Evolutionary conservation across 768 basidiomycete species (phyloP), one percentile per base, ranked within the genome.

Genomic region (Trametes maxima): DNA sequence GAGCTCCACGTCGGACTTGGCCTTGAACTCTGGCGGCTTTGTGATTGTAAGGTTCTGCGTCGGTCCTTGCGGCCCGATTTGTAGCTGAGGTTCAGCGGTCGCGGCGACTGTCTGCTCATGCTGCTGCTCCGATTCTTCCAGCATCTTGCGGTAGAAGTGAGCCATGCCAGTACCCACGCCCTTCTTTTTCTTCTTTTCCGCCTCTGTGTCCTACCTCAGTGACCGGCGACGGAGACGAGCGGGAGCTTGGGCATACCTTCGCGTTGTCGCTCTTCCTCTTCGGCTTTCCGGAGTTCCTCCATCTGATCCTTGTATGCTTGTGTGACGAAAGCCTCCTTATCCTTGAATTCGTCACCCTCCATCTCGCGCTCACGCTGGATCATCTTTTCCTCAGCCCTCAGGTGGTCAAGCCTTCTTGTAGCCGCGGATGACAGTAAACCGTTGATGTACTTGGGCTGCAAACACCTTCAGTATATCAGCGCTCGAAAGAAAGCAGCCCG

Each of bases 351-450:
- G 63, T 95, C 95, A 0, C 97, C 97, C 76, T 99, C 97, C 19
- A 82, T 77, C 75, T 95, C 93, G 21, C 97, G 84, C 73, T 98
- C 97, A 45, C 85, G 82, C 72, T 95, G 92, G 72, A 98, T 89
- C 90, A 96, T 90, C 80, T 98, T 98, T 76, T 98, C 96, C 74
- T 99, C 97, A 0, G 97, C 97, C 55, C 95, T 82, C 12, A 98
- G 76, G 68, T 92, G 84, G 73, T 99, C 97, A 49, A 96, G 73
- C 68, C 88, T 86, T 24, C 97, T 83, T 25, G 94, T 94, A n/a
- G 87, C 86, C 28, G 97, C 95, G 8, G 92, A 85, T 16, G 78
- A 76, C 2, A 98, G 78, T 36, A 98, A 82, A 24, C 82, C 85
- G 40, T 82, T 81, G 54, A 98, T 97, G 70, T 98, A 98, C 78